phyloP scores from a whole-genome alignment of 805 yeast species.

The Cyberlindnera maclurae region DNA sequence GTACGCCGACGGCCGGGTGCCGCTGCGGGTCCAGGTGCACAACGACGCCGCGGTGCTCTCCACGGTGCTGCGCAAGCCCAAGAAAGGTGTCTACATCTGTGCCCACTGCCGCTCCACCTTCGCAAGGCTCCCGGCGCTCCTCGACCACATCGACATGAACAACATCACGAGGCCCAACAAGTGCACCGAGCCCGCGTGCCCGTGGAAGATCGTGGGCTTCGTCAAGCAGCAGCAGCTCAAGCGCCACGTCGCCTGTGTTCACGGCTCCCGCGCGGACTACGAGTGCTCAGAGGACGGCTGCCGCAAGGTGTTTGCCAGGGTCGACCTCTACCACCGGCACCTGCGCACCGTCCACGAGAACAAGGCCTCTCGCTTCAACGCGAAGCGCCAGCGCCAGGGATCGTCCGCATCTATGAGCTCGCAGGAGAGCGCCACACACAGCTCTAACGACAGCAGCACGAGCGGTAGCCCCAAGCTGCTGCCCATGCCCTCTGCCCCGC shows the following conservation, averaged over 20 bases:
- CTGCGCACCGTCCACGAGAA: conserved; percentile 32
- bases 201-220: conserved; percentile 37
- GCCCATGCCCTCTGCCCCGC: no score
- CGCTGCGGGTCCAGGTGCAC: conserved; percentile 24
- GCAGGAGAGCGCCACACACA: no score
- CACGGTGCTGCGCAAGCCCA: conserved; percentile 22
- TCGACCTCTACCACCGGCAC: conserved; percentile 31
- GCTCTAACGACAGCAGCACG: no score
- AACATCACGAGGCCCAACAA: conserved; percentile 27
- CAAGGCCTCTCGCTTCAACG: conserved; percentile 32
- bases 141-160: conserved; percentile 30
- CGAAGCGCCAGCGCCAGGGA: conserved; percentile 16
- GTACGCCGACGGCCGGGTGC: conserved; percentile 19
- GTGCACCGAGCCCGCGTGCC: conserved; percentile 30
- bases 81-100: conserved; percentile 33
- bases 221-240: conserved; percentile 28
- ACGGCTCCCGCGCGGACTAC: conserved; percentile 34
- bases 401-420: no score
- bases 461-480: no score
- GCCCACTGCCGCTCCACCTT: conserved; percentile 31
- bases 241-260: conserved; percentile 26
- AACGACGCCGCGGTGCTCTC: conserved; percentile 27
- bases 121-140: conserved; percentile 25
- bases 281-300: conserved; percentile 74
- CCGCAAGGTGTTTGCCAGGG: conserved; percentile 49